phyloP scores from a whole-genome alignment of 305 asterid species.

The Rubia peregrina region DNA sequence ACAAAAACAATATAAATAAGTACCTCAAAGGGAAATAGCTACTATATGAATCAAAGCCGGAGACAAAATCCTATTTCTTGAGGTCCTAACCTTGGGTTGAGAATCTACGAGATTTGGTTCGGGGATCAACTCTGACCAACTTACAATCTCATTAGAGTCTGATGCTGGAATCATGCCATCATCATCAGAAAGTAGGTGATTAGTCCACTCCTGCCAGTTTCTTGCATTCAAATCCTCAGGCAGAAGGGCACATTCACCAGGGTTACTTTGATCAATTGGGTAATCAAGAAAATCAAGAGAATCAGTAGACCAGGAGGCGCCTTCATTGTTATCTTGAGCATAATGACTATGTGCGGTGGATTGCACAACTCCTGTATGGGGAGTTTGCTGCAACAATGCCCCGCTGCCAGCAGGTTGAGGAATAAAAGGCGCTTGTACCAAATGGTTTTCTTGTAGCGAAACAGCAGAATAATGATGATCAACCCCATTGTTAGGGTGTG shows the following conservation, averaged over 20 bases:
- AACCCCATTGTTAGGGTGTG: constrained; percentile 44
- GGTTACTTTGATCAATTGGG: constrained; percentile 40
- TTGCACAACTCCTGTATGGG: constrained; percentile 47
- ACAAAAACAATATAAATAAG: constrained; percentile 8
- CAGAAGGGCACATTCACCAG: constrained; percentile 30
- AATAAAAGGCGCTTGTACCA: constrained; percentile 52
- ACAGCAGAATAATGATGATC: constrained; percentile 61
- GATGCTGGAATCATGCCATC: constrained; percentile 36
- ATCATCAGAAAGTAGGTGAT: constrained; percentile 62
- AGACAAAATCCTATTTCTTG: constrained; percentile 20
- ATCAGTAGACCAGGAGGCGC: constrained; percentile 56
- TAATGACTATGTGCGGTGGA: constrained; percentile 52
- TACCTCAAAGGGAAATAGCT: not conserved
- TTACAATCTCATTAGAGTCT: constrained; percentile 12
- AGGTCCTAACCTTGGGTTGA: constrained; percentile 43
- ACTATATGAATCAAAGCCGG: constrained; percentile 5
- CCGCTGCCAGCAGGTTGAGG: constrained; percentile 57
- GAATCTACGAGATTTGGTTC: constrained; percentile 45
- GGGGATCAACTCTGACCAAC: constrained; percentile 63
- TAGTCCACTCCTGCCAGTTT: constrained; percentile 88
- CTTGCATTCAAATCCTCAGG: constrained; percentile 47
- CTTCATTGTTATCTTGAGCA: constrained; percentile 38
- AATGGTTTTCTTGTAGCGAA: constrained; percentile 47
- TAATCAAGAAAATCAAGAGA: constrained; percentile 57
- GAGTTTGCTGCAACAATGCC: constrained; percentile 36